These are phyloP conservation scores for Melampsora abietis-canadensis DNA, from an alignment of 1,284 basidiomycete species.

Conservation along the genomic window DNA sequence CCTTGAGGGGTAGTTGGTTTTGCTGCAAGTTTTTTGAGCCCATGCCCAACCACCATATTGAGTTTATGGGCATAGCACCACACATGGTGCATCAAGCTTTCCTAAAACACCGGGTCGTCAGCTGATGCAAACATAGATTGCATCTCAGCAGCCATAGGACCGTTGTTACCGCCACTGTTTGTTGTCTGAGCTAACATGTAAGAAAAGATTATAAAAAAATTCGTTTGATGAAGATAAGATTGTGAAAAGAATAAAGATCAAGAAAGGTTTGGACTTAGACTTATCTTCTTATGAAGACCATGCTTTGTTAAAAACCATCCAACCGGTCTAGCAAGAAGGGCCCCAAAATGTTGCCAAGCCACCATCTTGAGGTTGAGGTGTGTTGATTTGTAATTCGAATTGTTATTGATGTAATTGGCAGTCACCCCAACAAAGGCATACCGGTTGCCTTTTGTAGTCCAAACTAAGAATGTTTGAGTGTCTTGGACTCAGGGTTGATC, in stretches of 20 bases:
- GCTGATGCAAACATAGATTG: not conserved
- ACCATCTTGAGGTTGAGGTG: conserved; percentile 9
- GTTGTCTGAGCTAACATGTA: not conserved
- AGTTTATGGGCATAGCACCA: not conserved
- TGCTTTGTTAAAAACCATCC: not conserved
- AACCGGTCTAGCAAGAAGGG: not conserved
- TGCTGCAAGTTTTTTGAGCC: too few species aligned
- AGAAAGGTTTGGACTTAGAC: too few species aligned
- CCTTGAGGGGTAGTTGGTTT: too few species aligned
- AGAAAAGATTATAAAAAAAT: too few species aligned
- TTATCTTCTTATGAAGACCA: conserved; percentile 5
- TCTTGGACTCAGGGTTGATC: too few species aligned
- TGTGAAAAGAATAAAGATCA: too few species aligned
- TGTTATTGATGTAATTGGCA: not conserved
- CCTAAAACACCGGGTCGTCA: not conserved
- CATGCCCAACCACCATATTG: too few species aligned
- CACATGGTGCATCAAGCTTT: not conserved
- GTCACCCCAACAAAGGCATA: conserved; percentile 9
- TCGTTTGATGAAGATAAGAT: too few species aligned
- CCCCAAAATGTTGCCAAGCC: not conserved
- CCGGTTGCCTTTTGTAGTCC: conserved; percentile 1
- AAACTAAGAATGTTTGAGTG: not conserved
- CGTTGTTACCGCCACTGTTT: not conserved
- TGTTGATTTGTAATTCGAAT: not conserved
- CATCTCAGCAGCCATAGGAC: conserved; percentile 7